Conservation (phyloP, 805 yeast species). For the Nakazawaea peltata region DNA sequence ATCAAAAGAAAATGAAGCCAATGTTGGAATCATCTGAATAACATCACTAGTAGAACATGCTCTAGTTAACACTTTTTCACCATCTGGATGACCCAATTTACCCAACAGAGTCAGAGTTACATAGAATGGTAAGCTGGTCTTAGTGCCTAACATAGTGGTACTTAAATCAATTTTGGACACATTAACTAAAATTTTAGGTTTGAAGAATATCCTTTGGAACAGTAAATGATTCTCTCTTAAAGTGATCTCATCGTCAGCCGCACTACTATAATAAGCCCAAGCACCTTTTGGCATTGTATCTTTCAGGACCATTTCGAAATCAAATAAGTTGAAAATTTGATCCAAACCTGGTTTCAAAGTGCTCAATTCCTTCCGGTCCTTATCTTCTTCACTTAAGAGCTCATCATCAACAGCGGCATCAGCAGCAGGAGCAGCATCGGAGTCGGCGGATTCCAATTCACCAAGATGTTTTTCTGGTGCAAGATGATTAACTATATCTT, state of each 20-base stretch:
- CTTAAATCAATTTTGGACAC: slow-evolving; percentile 65
- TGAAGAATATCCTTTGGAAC: slow-evolving; percentile 80
- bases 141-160: slow-evolving; percentile 70
- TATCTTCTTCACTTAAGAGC: slow-evolving; percentile 17
- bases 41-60: slow-evolving; percentile 68
- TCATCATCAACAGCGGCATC: slow-evolving; percentile 28
- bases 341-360: slow-evolving; percentile 55
- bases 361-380: slow-evolving; percentile 33
- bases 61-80: slow-evolving; percentile 78
- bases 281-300: slow-evolving; percentile 70
- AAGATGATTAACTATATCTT: slow-evolving; percentile 10
- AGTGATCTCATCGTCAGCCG: slow-evolving; percentile 88
- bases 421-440: slow-evolving; percentile 3
- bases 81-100: slow-evolving; percentile 86
- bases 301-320: slow-evolving; percentile 83
- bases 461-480: slow-evolving; percentile 10
- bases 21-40: slow-evolving; percentile 88
- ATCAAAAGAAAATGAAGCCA: slow-evolving; percentile 82
- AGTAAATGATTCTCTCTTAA: slow-evolving; percentile 87
- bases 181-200: slow-evolving; percentile 76
- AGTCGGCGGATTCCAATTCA: slow-evolving; percentile 1
- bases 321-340: slow-evolving; percentile 69
- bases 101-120: slow-evolving; percentile 91
- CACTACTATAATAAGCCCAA: slow-evolving; percentile 91
- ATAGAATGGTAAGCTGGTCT: slow-evolving; percentile 72